Percentiles rank a stretch among this genome's conserved stretches.
These are phyloP conservation scores for Dactylorhiza incarnata DNA, from an alignment of 106 monocot genomes.

Conservation along the genomic window DNA sequence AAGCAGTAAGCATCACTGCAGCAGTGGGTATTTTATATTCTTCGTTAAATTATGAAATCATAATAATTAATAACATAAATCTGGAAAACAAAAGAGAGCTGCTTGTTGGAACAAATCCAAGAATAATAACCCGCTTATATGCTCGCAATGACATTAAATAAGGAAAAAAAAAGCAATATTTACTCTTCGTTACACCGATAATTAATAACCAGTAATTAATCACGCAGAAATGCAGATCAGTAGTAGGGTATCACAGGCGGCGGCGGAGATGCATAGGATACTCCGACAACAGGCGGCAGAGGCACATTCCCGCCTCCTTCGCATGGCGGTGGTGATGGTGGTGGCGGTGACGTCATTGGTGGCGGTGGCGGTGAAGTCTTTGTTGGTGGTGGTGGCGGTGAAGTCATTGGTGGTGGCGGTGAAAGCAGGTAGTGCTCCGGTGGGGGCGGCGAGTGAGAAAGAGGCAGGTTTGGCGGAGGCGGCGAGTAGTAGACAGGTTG, in stretches of 20 bases:
- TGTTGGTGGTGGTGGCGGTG: no score
- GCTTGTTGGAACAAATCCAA: not conserved
- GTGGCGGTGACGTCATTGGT: no score
- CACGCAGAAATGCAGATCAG: not conserved
- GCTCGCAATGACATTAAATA: not conserved
- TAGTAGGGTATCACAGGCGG: constrained; percentile 11
- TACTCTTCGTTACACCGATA: not conserved
- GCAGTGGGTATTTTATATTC: not conserved
- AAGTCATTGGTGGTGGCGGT: no score
- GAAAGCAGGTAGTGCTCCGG: not conserved
- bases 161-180: not conserved
- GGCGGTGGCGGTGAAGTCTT: no score
- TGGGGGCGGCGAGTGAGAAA: not conserved
- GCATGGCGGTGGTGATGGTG: no score
- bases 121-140: not conserved
- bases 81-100: not conserved
- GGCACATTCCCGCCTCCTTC: not conserved
- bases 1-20: no score
- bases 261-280: constrained; percentile 15
- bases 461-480: not conserved
- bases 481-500: not conserved
- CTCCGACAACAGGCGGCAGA: constrained; percentile 12
- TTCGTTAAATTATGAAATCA: not conserved
- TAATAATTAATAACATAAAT: not conserved
- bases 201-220: not conserved